A percentile compares a stretch with the other conserved stretches of the same genome.
Conservation (phyloP, 495 filamentous ascomycete species). For the Penicillium flavigenum region DNA sequence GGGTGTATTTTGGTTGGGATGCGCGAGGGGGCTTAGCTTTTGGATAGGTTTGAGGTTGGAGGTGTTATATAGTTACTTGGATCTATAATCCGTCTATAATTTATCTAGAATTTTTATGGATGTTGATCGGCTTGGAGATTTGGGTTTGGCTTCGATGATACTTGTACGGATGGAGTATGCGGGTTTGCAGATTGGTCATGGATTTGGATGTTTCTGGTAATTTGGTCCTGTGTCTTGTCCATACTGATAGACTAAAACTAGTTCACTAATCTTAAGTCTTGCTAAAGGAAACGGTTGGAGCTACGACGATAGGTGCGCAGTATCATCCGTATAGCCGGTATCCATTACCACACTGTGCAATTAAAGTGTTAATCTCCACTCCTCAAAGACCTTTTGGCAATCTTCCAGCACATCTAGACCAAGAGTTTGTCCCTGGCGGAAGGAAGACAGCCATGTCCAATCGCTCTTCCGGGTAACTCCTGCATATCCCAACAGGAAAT, state of each 20-base stretch:
- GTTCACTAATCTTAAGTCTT: background rate
- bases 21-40: conserved; percentile 57
- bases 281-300: no score
- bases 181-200: background rate
- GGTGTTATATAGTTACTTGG: background rate
- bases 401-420: conserved; percentile 18
- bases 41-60: background rate
- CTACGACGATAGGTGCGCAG: no score
- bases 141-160: background rate
- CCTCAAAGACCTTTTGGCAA: conserved; percentile 12
- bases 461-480: conserved; percentile 23
- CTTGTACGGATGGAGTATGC: background rate
- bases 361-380: conserved; percentile 6
- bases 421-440: conserved; percentile 15
- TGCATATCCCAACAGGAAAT: conserved; percentile 16
- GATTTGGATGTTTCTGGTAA: no score
- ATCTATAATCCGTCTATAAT: background rate
- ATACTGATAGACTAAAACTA: no score
- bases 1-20: conserved; percentile 90
- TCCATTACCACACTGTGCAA: background rate
- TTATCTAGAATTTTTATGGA: background rate
- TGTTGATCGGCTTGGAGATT: background rate
- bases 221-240: no score
- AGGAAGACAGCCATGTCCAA: conserved; percentile 23
- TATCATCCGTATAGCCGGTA: no score